Percentiles rank a stretch among this genome's conserved stretches.
Evolutionary conservation across 495 filamentous ascomycete genomes (phyloP).

Genomic region (Neurospora sp.): DNA sequence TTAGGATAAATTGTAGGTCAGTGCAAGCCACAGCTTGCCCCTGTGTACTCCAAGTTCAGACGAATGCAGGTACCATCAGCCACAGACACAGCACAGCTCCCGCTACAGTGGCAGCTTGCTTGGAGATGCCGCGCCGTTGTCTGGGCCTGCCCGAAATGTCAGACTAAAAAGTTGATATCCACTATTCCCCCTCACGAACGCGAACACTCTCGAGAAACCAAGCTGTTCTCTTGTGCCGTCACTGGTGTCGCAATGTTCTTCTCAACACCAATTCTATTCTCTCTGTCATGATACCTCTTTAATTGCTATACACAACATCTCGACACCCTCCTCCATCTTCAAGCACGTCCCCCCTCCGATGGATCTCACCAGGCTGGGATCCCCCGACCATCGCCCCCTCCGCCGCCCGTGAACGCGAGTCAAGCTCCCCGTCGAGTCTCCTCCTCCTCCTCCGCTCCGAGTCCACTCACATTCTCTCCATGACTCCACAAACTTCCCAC

Average conservation of each 20-base stretch:
- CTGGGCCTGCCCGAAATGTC: not conserved
- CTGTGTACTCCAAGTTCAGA: not conserved
- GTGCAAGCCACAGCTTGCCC: not conserved
- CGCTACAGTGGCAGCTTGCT: not conserved
- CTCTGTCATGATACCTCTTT: not conserved
- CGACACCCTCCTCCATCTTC: not conserved
- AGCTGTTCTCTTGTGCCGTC: not conserved
- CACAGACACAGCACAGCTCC: not conserved
- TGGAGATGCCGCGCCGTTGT: not conserved
- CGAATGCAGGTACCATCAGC: not conserved
- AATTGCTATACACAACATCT: not conserved
- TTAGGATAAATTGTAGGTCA: not conserved
- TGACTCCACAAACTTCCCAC: slow-evolving; percentile 28
- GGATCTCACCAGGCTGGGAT: not conserved
- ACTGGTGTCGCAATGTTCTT: not conserved
- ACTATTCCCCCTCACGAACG: not conserved
- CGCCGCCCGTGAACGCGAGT: not conserved
- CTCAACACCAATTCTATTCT: not conserved
- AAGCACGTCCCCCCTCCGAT: not conserved
- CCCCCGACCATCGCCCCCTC: not conserved
- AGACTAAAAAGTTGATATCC: not conserved
- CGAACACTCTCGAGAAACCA: not conserved
- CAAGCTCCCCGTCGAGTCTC: not conserved
- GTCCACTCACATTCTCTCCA: slow-evolving; percentile 8
- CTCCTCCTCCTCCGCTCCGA: not conserved